Percentiles rank a stretch among this genome's conserved stretches.
Conservation (phyloP, 2,329 filamentous ascomycete genomes). For the Pseudogymnoascus sp. region DNA sequence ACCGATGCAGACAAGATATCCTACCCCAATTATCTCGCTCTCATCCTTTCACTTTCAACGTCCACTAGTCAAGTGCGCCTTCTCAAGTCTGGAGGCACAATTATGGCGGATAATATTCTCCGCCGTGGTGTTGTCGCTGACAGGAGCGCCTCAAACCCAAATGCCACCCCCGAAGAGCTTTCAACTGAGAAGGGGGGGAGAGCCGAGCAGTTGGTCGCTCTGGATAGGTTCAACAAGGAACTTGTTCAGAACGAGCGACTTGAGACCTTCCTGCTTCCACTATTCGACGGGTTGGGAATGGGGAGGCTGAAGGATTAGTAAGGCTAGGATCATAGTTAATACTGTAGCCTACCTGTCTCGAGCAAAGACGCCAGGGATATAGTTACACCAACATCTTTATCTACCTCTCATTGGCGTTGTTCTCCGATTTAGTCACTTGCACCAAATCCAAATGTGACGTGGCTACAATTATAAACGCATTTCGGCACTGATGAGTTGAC, state of each 20-base stretch:
- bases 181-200: constrained; percentile 5
- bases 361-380: neutral
- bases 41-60: constrained; percentile 40
- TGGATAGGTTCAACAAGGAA: constrained; percentile 32
- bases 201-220: constrained; percentile 17
- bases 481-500: neutral
- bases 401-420: neutral
- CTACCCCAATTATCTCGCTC: constrained; percentile 43
- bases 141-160: constrained; percentile 28
- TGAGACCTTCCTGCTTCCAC: constrained; percentile 33
- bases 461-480: neutral
- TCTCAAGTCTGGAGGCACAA: constrained; percentile 42
- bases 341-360: neutral
- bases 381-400: neutral
- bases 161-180: constrained; percentile 12
- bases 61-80: constrained; percentile 32
- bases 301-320: constrained; percentile 22
- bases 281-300: constrained; percentile 36
- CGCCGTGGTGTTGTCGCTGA: constrained; percentile 43
- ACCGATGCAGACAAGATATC: constrained; percentile 47
- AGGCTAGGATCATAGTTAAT: neutral
- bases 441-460: neutral
- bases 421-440: neutral
- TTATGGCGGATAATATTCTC: constrained; percentile 50
- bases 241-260: constrained; percentile 28